Base-by-base conservation (phyloP, 2,329 filamentous ascomycete species). In the Sarocladiaceae sp. region DNA sequence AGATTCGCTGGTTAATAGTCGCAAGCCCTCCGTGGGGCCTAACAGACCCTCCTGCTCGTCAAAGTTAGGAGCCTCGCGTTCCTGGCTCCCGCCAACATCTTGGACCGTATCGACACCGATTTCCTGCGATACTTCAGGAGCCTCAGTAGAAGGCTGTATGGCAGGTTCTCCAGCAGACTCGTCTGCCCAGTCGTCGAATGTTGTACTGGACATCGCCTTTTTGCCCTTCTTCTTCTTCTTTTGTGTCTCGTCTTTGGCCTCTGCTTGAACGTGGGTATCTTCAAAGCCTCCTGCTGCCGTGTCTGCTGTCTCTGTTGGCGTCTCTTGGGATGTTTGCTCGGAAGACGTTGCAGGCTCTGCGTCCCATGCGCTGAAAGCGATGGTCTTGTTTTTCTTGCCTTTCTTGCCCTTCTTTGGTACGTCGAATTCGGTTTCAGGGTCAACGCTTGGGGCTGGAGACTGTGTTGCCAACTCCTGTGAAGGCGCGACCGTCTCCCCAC, bases 201-300 rank as follows among this genome's bases (percentile, higher is more conserved):
- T 17, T 12, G 55, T 56, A 26, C n/a, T n/a, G n/a, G n/a, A n/a
- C n/a, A n/a, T n/a, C n/a, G 47, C 42, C 28, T 60, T 57, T 49
- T 61, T 62, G 50, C 59, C 60, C 59, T 67, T 65, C 56, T 68
- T 66, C 29, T 53, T 54, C 33, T 59, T 55, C 52, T 62, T 59
- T 47, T 44, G 28, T 12, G n/a, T 29, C 35, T 33, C 53, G 25
- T 50, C 12, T 20, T 54, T 44, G 12, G 12, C 20, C 48, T 49
- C 53, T n/a, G 33, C 37, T 18, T 20, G 3, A n/a, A 20, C 4
- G 17, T 39, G 18, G 8, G 20, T 22, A 33, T 53, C 52, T 44
- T 44, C 17, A 4, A n/a, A 20, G 23, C 3, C 40, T 3, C 8
- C 10, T n/a, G 28, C 15, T 8, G 17, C 11, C 4, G 8, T 23